Percentiles rank a stretch among this genome's conserved stretches.
These are phyloP conservation scores for Tuber aestivum DNA, from an alignment of 495 filamentous ascomycete species.

Conservation along the genomic window DNA sequence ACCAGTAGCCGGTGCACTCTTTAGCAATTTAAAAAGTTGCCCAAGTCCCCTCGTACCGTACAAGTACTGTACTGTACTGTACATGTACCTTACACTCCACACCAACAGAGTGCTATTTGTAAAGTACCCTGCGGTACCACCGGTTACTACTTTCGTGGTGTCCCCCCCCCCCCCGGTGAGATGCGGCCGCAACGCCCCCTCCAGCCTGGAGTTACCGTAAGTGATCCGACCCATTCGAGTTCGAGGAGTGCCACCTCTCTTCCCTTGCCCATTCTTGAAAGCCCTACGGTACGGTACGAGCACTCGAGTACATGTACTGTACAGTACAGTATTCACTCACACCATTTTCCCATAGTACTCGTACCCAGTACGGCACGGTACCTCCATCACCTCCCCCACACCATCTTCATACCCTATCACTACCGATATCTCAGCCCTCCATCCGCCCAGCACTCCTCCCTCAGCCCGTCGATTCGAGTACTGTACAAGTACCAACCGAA, in stretches of 20 bases:
- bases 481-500: background rate
- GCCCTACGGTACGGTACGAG: too few species aligned
- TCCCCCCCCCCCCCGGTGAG: background rate
- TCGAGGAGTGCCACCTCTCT: background rate
- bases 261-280: background rate
- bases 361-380: background rate
- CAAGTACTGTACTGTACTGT: too few species aligned
- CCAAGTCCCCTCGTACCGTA: background rate
- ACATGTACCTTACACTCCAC: too few species aligned
- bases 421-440: background rate
- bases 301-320: too few species aligned
- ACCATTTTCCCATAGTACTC: background rate
- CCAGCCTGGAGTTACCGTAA: background rate
- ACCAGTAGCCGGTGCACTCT: background rate
- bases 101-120: too few species aligned
- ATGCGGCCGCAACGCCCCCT: background rate
- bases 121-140: background rate
- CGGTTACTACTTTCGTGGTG: too few species aligned
- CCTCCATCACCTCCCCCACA: background rate
- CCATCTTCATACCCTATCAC: background rate
- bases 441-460: background rate
- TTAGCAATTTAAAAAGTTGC: background rate
- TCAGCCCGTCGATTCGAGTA: background rate
- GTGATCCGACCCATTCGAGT: background rate
- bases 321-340: background rate